Percentiles rank a stretch among this genome's conserved stretches.
These are phyloP conservation scores for Pseudozyma thailandica DNA, from an alignment of 1,284 basidiomycete genomes.

Conservation along the genomic window DNA sequence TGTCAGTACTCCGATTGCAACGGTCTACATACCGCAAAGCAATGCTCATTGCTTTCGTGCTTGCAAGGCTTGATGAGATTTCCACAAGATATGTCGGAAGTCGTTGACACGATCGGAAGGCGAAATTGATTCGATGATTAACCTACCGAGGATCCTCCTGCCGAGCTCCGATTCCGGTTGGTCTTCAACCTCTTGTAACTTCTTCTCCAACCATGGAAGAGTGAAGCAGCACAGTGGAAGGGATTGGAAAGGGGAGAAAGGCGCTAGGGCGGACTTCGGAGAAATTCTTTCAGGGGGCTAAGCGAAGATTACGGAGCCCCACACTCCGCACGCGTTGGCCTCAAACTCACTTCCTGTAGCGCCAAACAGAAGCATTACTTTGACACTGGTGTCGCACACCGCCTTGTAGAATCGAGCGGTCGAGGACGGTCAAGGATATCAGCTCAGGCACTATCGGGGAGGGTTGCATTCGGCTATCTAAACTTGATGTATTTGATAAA, in stretches of 20 bases:
- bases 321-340: conserved; percentile 2
- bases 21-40: neutral
- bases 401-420: too few relatives aligned
- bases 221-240: neutral
- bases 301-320: conserved; percentile 17
- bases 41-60: too few relatives aligned
- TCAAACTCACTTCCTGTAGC: conserved; percentile 1
- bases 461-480: conserved; percentile 2
- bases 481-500: neutral
- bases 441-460: neutral
- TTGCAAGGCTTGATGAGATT: neutral
- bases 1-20: conserved; percentile 45
- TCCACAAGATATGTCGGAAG: conserved; percentile 4
- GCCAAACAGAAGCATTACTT: neutral
- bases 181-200: neutral
- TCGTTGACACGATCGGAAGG: conserved; percentile 2
- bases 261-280: neutral
- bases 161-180: too few relatives aligned
- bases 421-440: too few relatives aligned
- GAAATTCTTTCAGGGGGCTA: conserved; percentile 4
- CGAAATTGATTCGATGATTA: conserved; percentile 3
- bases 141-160: conserved; percentile 21
- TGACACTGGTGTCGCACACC: neutral
- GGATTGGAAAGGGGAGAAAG: neutral
- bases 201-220: neutral